Base-by-base conservation (phyloP, 2,329 filamentous ascomycete species). In the Aureobasidium sp. region DNA sequence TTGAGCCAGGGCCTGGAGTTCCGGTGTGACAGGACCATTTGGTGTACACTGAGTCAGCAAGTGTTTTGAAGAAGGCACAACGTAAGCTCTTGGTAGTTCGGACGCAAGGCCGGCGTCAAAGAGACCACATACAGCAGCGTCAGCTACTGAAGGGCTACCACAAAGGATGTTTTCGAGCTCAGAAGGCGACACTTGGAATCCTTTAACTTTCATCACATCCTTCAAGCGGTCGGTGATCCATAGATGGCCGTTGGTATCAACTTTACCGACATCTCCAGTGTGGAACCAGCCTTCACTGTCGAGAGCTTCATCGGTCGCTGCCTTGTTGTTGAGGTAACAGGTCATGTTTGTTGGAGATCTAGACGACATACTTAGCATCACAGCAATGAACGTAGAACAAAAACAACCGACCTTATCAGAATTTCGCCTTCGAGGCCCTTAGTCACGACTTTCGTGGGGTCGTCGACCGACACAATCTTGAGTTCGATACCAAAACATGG, bases 1-100 rank as follows among this genome's bases (percentile, higher is more conserved):
- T 60, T 71, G 72, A 30, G 68, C 77, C 25, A 70, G 67, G 25
- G 65, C 67, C 2, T 68, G 68, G 36, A 67, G 68, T 25, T 70
- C 68, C 29, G 67, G 63, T 0, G 68, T 54, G 1, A 73, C 71
- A 63, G 76, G 76, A 5, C 77, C 77, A 57, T 85, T 81, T 58
- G 69, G 49, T 13, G 59, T 54, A 29, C 59, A 61, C 29, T 61
- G 49, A 14, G 41, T 42, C 36, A 61, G 14, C 16, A 61, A 25
- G 11, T 42, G 16, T n/a, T 47, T 47, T 5, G 49, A 54, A 7
- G 49, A 54, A 51, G 62, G 59, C 21, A 67, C 67, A 37, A 68
- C 59, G 59, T 64, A 68, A 1, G 65, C 62, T n/a, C 66, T 65
- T 9, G 70, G 67, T 4, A 68, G 27, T 21, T 68, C 67, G 1